Evolutionary conservation across 306 rosid species (phyloP).

Genomic region (Alnus rubra): DNA sequence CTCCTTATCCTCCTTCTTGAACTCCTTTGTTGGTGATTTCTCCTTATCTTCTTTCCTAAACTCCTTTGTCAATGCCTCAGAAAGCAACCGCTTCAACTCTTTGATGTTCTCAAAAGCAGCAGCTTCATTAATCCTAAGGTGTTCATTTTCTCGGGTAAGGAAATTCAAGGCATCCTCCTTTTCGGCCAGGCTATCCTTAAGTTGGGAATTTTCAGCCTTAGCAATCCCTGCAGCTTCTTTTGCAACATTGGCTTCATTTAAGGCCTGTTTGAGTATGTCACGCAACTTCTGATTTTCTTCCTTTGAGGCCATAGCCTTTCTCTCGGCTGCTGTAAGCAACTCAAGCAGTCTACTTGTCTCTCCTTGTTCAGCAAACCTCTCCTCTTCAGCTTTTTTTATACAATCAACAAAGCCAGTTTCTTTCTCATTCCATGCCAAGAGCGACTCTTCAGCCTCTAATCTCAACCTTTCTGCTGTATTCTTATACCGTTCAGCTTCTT

Average conservation of each 20-base stretch:
- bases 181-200: conserved; percentile 50
- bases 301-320: conserved; percentile 43
- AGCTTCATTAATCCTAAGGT: conserved; percentile 55
- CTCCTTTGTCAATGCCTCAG: conserved; percentile 49
- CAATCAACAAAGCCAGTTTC: conserved; percentile 73
- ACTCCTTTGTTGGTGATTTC: conserved; percentile 9
- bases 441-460: conserved; percentile 78
- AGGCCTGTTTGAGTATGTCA: conserved; percentile 85
- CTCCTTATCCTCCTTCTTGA: conserved; percentile 12
- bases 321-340: conserved; percentile 39
- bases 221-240: conserved; percentile 83
- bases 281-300: conserved; percentile 75
- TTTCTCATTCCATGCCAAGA: conserved; percentile 71
- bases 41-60: conserved; percentile 39
- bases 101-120: conserved; percentile 61
- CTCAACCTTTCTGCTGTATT: conserved; percentile 71
- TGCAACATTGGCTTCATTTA: conserved; percentile 79
- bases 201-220: conserved; percentile 58
- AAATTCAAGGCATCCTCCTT: conserved; percentile 42
- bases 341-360: conserved; percentile 44
- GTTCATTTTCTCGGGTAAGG: conserved; percentile 60
- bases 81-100: conserved; percentile 60
- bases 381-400: conserved; percentile 69
- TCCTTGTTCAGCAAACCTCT: conserved; percentile 45
- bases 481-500: conserved; percentile 64